phyloP scores from a whole-genome alignment of 257 asterid genomes.

The Solanum ossicruentum region DNA sequence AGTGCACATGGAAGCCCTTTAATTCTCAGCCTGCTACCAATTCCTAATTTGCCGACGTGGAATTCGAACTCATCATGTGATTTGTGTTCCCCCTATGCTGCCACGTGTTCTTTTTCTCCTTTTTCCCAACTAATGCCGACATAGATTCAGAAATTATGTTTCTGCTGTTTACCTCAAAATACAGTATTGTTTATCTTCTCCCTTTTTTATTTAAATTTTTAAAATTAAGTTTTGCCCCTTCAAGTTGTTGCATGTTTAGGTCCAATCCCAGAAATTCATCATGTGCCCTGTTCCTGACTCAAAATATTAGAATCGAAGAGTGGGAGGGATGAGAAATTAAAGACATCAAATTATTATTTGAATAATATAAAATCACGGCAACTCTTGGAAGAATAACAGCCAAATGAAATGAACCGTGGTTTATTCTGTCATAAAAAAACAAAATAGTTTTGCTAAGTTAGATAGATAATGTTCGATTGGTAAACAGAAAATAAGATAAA shows the following conservation, averaged over 20 bases:
- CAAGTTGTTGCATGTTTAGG: not conserved
- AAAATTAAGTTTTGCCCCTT: not conserved
- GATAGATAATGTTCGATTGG: not conserved
- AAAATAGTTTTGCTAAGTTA: no score
- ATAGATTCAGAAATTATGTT: not conserved
- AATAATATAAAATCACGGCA: not conserved
- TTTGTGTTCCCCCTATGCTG: not conserved
- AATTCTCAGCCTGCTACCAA: not conserved
- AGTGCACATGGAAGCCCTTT: not conserved
- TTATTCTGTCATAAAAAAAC: not conserved
- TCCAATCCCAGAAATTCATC: not conserved
- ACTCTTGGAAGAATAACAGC: constrained; percentile 26
- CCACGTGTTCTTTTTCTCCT: not conserved
- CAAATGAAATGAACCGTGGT: constrained; percentile 2
- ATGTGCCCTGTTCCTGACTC: not conserved
- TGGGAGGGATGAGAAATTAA: not conserved
- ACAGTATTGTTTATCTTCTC: not conserved
- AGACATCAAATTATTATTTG: not conserved
- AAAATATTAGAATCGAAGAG: not conserved
- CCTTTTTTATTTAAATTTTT: not conserved
- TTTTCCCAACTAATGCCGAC: not conserved
- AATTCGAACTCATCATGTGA: not conserved
- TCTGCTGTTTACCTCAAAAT: not conserved
- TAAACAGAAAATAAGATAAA: not conserved
- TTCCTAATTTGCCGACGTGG: not conserved